These are phyloP conservation scores for Candida stauntonica DNA, from an alignment of 805 yeast genomes.

Conservation along the genomic window DNA sequence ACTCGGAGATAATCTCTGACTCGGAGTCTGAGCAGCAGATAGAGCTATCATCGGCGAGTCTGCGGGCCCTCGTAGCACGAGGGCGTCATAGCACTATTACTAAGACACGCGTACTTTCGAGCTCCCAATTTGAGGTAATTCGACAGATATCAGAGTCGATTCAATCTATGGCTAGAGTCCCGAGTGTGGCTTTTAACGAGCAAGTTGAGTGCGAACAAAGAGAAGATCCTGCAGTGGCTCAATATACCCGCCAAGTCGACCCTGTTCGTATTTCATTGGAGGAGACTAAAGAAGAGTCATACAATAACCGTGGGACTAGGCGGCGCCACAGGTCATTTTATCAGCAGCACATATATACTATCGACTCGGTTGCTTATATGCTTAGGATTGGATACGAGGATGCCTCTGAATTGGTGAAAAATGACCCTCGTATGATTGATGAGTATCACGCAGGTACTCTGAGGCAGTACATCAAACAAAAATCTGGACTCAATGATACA, in stretches of 20 bases:
- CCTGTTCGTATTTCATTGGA: too few species aligned
- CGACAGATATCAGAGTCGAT: too few species aligned
- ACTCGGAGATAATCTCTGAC: slow-evolving; percentile 4
- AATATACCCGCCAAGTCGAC: too few species aligned
- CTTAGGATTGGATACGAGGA: slow-evolving; percentile 16
- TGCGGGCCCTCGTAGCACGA: neutral
- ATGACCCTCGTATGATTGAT: slow-evolving; percentile 22
- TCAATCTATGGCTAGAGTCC: too few species aligned
- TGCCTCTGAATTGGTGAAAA: slow-evolving; percentile 22
- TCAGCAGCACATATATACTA: slow-evolving; percentile 26
- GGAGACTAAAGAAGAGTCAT: neutral
- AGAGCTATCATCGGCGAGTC: slow-evolving; percentile 6
- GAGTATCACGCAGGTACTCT: slow-evolving; percentile 28
- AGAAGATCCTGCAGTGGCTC: slow-evolving; percentile 3
- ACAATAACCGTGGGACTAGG: slow-evolving; percentile 9
- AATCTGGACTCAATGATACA: neutral
- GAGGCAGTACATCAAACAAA: slow-evolving; percentile 9
- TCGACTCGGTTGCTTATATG: slow-evolving; percentile 22
- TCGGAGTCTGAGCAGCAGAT: slow-evolving; percentile 13
- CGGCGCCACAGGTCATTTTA: slow-evolving; percentile 21
- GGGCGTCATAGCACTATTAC: neutral
- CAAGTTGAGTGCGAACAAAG: too few species aligned
- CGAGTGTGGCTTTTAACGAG: too few species aligned
- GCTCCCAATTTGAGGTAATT: neutral
- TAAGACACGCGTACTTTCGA: neutral